Conservation (phyloP, 2,329 filamentous ascomycete genomes). For the Trematosphaeria pertusa region DNA sequence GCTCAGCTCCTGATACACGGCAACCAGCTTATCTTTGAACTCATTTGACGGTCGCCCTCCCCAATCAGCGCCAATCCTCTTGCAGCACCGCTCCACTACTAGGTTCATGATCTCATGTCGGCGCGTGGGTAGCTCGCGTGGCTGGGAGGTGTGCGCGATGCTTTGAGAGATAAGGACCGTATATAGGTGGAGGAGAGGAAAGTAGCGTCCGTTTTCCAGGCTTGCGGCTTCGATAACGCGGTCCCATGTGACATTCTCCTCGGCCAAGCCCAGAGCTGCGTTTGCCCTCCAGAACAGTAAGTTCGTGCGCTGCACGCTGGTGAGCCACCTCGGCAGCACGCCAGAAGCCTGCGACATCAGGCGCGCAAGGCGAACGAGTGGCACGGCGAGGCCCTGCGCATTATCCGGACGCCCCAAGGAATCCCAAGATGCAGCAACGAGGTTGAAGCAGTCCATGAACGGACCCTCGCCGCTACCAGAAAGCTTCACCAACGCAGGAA, state of each 20-base stretch:
- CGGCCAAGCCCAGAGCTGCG: constrained; percentile 24
- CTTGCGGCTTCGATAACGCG: constrained; percentile 28
- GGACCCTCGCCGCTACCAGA: constrained; percentile 9
- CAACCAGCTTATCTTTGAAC: constrained; percentile 32
- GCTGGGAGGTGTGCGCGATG: constrained; percentile 25
- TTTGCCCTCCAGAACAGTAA: constrained; percentile 40
- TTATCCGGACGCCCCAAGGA: constrained; percentile 31
- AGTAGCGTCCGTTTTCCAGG: constrained; percentile 20
- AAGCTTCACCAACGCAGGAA: constrained; percentile 27
- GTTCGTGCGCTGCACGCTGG: constrained; percentile 26
- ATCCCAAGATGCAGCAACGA: constrained; percentile 33
- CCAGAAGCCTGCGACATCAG: constrained; percentile 33
- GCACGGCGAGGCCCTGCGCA: constrained; percentile 33
- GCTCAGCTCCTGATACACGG: constrained; percentile 36
- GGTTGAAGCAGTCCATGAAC: constrained; percentile 31
- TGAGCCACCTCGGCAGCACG: constrained; percentile 32
- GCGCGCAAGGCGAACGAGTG: constrained; percentile 37
- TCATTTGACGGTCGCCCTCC: constrained; percentile 24
- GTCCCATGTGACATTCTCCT: constrained; percentile 29
- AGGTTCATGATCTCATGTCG: constrained; percentile 34
- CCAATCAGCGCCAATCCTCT: constrained; percentile 29
- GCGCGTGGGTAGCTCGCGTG: constrained; percentile 16
- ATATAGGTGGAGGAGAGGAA: constrained; percentile 38
- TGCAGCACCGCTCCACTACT: constrained; percentile 36
- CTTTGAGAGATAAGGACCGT: constrained; percentile 40